Percentiles rank a stretch among this genome's conserved stretches.
These are phyloP conservation scores for Carex myosuroides DNA, from an alignment of 176 grass and related monocot species.

Conservation along the genomic window DNA sequence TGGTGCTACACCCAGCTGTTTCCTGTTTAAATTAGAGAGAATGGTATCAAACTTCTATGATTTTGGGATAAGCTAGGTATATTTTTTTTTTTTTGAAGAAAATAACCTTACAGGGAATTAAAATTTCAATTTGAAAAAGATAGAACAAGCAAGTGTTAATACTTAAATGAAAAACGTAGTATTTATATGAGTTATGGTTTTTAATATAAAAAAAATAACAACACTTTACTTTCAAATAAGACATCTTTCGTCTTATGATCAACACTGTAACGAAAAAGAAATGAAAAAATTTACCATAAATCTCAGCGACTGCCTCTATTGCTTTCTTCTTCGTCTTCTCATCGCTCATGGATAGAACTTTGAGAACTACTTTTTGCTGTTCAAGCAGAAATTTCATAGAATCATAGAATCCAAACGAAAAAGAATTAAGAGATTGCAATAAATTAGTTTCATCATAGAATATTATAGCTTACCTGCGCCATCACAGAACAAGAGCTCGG, in stretches of 20 bases:
- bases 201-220: neutral
- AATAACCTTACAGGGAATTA: neutral
- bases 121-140: neutral
- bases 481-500: conserved; percentile 3
- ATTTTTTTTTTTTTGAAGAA: neutral
- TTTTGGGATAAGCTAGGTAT: neutral
- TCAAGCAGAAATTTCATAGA: neutral
- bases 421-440: neutral
- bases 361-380: conserved; percentile 73
- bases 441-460: neutral
- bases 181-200: neutral
- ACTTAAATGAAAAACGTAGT: neutral
- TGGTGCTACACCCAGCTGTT: neutral
- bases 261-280: neutral
- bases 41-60: neutral
- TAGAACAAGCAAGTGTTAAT: neutral
- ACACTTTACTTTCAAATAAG: neutral
- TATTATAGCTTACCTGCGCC: conserved; percentile 30
- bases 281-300: conserved; percentile 44
- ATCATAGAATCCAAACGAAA: neutral
- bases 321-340: conserved; percentile 77
- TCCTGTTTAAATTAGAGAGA: neutral
- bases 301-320: conserved; percentile 75
- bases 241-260: neutral
- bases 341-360: conserved; percentile 62